Evolutionary conservation across 345 rosid genomes (phyloP), one percentile per base, ranked within the genome.

Genomic region (Garcia nutans): DNA sequence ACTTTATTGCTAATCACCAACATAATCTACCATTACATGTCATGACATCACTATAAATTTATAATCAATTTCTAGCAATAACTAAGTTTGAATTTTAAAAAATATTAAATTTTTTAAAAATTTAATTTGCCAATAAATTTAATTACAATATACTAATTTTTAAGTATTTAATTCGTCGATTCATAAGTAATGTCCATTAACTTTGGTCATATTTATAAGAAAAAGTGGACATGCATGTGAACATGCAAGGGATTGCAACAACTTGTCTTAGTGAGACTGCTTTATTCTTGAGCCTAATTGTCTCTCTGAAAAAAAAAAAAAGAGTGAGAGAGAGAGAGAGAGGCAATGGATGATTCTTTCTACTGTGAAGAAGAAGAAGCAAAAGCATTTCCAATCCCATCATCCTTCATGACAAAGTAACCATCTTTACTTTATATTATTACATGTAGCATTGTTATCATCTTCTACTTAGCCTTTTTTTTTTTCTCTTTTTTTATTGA

Each of bases 341-440:
- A 81, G 67, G 74, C 64, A 33, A 24, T 42, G 17, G 79, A 20
- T 81, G 65, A 37, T 61, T 79, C 67, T 64, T 55, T 70, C 17
- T 72, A 16, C 75, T 50, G 61, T 49, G 31, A 22, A 56, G 57
- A 47, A 52, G 64, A 63, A 64, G 58, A 31, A 26, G 31, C 31
- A 28, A 28, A 28, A 28, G 31, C 74, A 56, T 52, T 59, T 58
- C 72, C 83, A 16, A 44, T 37, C 74, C 71, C 20, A 80, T 83
- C 20, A 80, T 83, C 76, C 93, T 86, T 87, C 84, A 57, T 80
- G 55, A 84, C 90, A 90, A 92, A 89, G 97, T 55, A 88, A 84
- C 79, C 79, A 59, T 68, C 76, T 82, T 81, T 68, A 68, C 70
- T 50, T 74, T 60, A 55, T 84, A 55, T 84, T 78, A 69, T 73